A percentile compares a stretch with the other conserved stretches of the same genome.
phyloP scores from a whole-genome alignment of 2,329 filamentous ascomycete genomes.

The Arthrocladium fulminans region DNA sequence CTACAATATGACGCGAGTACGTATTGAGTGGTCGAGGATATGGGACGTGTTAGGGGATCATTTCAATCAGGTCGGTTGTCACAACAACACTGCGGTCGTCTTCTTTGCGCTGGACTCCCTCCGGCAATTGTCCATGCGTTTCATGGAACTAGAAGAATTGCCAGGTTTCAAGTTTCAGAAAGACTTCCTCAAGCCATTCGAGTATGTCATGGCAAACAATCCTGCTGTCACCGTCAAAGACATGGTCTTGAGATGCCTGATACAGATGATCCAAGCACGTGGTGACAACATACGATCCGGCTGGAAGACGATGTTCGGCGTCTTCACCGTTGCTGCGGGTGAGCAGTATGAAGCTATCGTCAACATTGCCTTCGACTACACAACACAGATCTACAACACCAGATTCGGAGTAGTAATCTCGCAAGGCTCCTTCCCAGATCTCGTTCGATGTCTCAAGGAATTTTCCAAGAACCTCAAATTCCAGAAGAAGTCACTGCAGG shows the following conservation, averaged over 20 bases:
- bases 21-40: constrained; percentile 96
- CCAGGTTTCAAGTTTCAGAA: constrained; percentile 99
- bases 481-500: constrained; percentile 95
- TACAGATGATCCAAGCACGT: constrained; percentile 97
- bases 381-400: constrained; percentile 89
- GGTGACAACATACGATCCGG: constrained; percentile 96
- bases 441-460: constrained; percentile 92
- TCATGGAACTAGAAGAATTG: constrained; percentile 96
- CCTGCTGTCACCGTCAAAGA: constrained; percentile 90
- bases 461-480: constrained; percentile 99
- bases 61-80: constrained; percentile 95
- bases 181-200: constrained; percentile 96
- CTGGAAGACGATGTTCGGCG: constrained; percentile 99
- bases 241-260: constrained; percentile 88
- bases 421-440: constrained; percentile 90
- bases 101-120: constrained; percentile 96
- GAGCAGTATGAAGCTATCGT: constrained; percentile 94
- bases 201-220: constrained; percentile 92
- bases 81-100: constrained; percentile 91
- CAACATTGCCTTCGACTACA: constrained; percentile 92
- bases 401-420: constrained; percentile 93
- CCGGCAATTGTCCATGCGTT: constrained; percentile 92
- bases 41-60: constrained; percentile 98
- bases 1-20: constrained; percentile 98
- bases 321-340: constrained; percentile 89